Evolutionary conservation across 441 rosid species (phyloP).

Genomic region (Gossypium davidsonii): DNA sequence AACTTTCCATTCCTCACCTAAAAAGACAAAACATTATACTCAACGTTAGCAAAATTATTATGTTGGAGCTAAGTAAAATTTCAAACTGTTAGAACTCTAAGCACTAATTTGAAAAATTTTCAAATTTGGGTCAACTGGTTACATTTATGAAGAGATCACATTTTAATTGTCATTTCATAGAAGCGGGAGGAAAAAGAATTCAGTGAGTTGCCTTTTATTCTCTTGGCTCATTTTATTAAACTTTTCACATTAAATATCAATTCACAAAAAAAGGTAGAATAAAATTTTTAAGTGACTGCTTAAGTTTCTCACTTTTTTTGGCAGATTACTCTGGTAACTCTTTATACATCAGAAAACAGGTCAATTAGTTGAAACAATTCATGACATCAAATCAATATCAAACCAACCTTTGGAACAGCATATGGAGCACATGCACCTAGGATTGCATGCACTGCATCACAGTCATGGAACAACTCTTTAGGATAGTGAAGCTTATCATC

Average conservation of each 20-base stretch:
- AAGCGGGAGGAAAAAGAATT: neutral
- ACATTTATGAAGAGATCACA: neutral
- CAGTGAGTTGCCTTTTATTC: neutral
- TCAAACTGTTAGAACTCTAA: neutral
- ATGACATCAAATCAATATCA: conserved; percentile 7
- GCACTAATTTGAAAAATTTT: neutral
- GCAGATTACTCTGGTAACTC: neutral
- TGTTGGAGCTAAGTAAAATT: neutral
- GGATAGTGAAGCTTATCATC: conserved; percentile 67
- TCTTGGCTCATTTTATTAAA: neutral
- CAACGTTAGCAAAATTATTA: neutral
- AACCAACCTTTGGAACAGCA: conserved; percentile 82
- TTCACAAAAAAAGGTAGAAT: neutral
- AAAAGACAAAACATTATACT: conserved; percentile 5
- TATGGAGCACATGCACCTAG: conserved; percentile 81
- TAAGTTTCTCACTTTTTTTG: neutral
- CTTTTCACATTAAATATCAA: neutral
- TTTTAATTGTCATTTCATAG: neutral
- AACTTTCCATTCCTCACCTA: conserved; percentile 74
- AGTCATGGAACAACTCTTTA: conserved; percentile 67
- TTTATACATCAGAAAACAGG: neutral
- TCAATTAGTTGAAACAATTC: neutral
- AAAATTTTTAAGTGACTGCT: neutral
- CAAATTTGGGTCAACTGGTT: neutral
- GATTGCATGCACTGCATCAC: conserved; percentile 68